phyloP scores from a whole-genome alignment of 768 basidiomycete species.

The Tricholoma furcatifolium region DNA sequence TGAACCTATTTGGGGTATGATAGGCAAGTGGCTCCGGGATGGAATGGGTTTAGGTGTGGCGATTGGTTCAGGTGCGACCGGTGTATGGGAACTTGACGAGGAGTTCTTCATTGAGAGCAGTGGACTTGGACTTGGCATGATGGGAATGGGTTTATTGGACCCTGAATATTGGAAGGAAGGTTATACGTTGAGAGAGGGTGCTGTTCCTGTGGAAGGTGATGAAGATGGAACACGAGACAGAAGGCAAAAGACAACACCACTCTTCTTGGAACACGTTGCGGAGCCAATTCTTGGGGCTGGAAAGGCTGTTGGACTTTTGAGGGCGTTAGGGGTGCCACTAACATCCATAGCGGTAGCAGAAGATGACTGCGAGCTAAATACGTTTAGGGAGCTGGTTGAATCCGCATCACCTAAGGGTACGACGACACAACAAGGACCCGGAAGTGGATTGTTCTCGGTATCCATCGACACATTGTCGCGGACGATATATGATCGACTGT shows the following conservation, averaged over 20 bases:
- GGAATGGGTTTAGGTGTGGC: slow-evolving; percentile 60
- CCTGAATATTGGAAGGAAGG: slow-evolving; percentile 82
- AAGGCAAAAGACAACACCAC: slow-evolving; percentile 43
- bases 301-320: slow-evolving; percentile 74
- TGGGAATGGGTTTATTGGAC: slow-evolving; percentile 52
- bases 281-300: slow-evolving; percentile 63
- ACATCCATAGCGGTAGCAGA: slow-evolving; percentile 16
- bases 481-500: slow-evolving; percentile 61
- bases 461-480: slow-evolving; percentile 63
- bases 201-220: slow-evolving; percentile 23
- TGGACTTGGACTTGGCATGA: slow-evolving; percentile 50
- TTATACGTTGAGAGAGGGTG: slow-evolving; percentile 52
- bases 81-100: slow-evolving; percentile 49
- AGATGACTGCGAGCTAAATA: slow-evolving; percentile 33
- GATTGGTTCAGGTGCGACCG: slow-evolving; percentile 25
- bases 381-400: slow-evolving; percentile 40
- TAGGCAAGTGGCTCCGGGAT: slow-evolving; percentile 67
- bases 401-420: slow-evolving; percentile 15
- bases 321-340: slow-evolving; percentile 48
- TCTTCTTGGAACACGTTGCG: slow-evolving; percentile 62
- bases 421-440: slow-evolving; percentile 6
- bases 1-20: slow-evolving; percentile 75
- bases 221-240: slow-evolving; percentile 8
- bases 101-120: slow-evolving; percentile 84
- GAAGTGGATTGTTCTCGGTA: slow-evolving; percentile 37